These are phyloP conservation scores for Takashimella koratensis DNA, from an alignment of 1,284 basidiomycete genomes.

Conservation along the genomic window DNA sequence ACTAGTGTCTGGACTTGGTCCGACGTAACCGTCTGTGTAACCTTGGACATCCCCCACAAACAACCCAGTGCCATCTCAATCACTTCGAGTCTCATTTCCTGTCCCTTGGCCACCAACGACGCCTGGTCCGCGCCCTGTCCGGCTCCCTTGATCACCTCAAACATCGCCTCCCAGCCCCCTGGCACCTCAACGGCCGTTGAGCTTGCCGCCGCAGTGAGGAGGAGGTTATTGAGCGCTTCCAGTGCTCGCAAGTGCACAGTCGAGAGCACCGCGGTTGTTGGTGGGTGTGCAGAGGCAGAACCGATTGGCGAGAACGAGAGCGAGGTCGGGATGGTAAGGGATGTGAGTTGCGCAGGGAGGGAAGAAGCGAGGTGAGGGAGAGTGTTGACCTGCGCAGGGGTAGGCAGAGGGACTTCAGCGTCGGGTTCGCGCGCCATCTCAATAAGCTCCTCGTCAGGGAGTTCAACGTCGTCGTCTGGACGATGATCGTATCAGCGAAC, in stretches of 20 bases:
- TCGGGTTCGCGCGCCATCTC: constrained; percentile 43
- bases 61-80: constrained; percentile 48
- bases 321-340: constrained; percentile 64
- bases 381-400: constrained; percentile 24
- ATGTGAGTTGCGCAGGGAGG: constrained; percentile 58
- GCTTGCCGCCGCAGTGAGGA: constrained; percentile 54
- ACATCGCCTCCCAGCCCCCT: constrained; percentile 69
- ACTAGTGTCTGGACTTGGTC: constrained; percentile 66
- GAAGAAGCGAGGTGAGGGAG: constrained; percentile 38
- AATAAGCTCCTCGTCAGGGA: constrained; percentile 49
- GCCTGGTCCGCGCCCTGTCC: constrained; percentile 28
- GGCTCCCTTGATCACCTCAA: constrained; percentile 58
- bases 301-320: constrained; percentile 76
- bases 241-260: constrained; percentile 77
- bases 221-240: constrained; percentile 86
- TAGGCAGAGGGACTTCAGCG: constrained; percentile 30
- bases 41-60: constrained; percentile 49
- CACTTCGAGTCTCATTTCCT: constrained; percentile 46
- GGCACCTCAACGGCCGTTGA: constrained; percentile 51
- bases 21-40: constrained; percentile 29
- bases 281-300: constrained; percentile 68
- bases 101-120: constrained; percentile 37
- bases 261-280: constrained; percentile 75
- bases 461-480: constrained; percentile 42
- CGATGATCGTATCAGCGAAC: constrained; percentile 40